Evolutionary conservation across 2,329 filamentous ascomycete genomes (phyloP).

Genomic region (Fusarium euwallaceae): DNA sequence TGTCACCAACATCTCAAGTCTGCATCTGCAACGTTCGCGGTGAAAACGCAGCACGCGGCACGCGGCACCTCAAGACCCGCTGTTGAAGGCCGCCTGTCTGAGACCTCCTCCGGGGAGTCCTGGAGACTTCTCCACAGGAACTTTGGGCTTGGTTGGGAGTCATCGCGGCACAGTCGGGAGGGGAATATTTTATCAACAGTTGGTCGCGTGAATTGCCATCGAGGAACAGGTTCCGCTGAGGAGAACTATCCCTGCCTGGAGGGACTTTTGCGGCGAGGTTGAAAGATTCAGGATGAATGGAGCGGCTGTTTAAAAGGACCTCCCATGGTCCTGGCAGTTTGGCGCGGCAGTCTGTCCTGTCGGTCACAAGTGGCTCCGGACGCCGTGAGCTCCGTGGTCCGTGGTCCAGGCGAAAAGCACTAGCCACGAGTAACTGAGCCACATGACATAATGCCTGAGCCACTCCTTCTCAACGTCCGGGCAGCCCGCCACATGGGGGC

Average conservation of each 20-base stretch:
- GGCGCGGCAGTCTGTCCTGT: neutral
- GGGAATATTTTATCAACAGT: conserved; percentile 14
- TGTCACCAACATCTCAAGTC: conserved; percentile 41
- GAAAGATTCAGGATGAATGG: conserved; percentile 4
- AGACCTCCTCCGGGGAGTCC: conserved; percentile 13
- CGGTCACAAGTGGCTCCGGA: conserved; percentile 5
- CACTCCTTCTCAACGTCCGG: neutral
- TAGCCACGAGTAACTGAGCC: neutral
- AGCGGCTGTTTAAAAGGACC: neutral
- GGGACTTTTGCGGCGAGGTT: conserved; percentile 35
- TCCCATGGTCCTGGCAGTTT: neutral
- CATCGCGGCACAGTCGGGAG: conserved; percentile 33
- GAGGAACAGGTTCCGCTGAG: conserved; percentile 3
- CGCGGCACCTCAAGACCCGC: conserved; percentile 9
- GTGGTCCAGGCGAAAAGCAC: neutral
- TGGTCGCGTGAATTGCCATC: conserved; percentile 29
- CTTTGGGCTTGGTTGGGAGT: conserved; percentile 5
- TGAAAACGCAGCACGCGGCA: conserved; percentile 12
- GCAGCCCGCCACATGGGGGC: conserved; percentile 12
- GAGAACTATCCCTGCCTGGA: conserved; percentile 28
- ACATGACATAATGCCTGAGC: neutral
- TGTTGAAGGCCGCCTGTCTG: conserved; percentile 13
- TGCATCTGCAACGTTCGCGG: conserved; percentile 24
- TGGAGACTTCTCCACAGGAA: conserved; percentile 30
- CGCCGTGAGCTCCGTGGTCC: neutral